phyloP scores from a whole-genome alignment of 352 stramenopile species.

The Pythium graminicola region DNA sequence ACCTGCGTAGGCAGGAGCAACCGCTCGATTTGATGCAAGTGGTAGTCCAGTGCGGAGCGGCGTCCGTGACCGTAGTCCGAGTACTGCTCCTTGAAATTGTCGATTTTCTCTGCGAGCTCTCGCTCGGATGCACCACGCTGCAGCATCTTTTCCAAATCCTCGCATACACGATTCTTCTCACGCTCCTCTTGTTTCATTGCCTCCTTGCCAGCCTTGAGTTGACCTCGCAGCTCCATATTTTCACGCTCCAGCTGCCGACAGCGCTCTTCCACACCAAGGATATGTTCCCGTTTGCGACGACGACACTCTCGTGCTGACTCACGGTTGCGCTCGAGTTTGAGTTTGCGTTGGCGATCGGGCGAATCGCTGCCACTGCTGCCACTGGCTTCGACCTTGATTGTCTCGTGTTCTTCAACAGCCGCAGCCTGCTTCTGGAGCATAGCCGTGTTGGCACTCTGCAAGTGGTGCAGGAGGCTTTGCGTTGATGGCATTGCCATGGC shows the following conservation, averaged over 20 bases:
- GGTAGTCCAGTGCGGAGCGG: constrained; percentile 80
- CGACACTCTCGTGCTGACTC: constrained; percentile 88
- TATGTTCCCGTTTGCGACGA: constrained; percentile 84
- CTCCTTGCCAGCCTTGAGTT: constrained; percentile 84
- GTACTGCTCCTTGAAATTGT: constrained; percentile 93
- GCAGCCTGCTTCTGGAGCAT: constrained; percentile 57
- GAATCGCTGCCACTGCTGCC: constrained; percentile 55
- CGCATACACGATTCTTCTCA: constrained; percentile 79
- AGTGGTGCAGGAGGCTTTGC: constrained; percentile 53
- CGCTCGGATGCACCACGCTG: constrained; percentile 70
- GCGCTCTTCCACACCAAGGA: constrained; percentile 69
- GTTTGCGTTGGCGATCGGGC: constrained; percentile 58
- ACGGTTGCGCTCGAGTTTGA: constrained; percentile 90
- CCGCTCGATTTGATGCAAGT: constrained; percentile 91
- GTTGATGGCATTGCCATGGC: constrained; percentile 26
- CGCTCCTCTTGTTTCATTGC: constrained; percentile 81
- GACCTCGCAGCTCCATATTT: constrained; percentile 88
- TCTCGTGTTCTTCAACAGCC: constrained; percentile 19
- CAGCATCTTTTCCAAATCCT: constrained; percentile 82
- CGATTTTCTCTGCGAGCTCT: constrained; percentile 90
- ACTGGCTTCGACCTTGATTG: constrained; percentile 45
- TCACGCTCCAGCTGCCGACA: constrained; percentile 83
- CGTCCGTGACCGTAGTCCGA: constrained; percentile 89
- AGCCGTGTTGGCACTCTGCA: constrained; percentile 68
- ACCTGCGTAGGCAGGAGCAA: constrained; percentile 92